phyloP scores from a whole-genome alignment of 129 eudicot species.

The Lactuca sativa region DNA sequence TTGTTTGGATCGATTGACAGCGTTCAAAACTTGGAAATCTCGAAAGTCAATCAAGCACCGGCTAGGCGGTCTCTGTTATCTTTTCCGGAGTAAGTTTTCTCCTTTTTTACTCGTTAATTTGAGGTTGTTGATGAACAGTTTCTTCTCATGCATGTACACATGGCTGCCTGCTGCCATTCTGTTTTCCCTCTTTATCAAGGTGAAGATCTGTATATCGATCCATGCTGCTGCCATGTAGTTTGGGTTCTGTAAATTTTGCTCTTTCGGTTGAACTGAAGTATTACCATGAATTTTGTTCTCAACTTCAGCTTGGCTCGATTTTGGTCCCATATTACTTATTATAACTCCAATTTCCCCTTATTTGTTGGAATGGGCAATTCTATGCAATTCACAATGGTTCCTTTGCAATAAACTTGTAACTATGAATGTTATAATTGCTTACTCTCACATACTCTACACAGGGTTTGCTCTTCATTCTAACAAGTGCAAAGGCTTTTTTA shows the following conservation, averaged over 20 bases:
- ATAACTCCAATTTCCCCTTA: background rate
- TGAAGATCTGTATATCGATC: constrained; percentile 14
- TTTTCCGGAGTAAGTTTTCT: constrained; percentile 37
- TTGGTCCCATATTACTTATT: constrained; percentile 5
- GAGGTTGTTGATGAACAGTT: background rate
- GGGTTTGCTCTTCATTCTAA: background rate
- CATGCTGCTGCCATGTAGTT: constrained; percentile 5
- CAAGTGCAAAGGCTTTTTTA: background rate
- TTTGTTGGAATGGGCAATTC: background rate
- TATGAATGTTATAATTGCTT: background rate
- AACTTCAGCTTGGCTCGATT: constrained; percentile 6
- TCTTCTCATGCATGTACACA: constrained; percentile 4
- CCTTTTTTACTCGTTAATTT: constrained; percentile 7
- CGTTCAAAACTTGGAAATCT: constrained; percentile 20
- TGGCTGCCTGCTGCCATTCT: background rate
- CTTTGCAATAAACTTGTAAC: background rate
- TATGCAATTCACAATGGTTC: background rate
- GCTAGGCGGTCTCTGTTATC: constrained; percentile 48
- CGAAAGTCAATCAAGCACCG: constrained; percentile 29
- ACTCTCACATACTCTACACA: background rate
- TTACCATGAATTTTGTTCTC: background rate
- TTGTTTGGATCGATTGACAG: constrained; percentile 33
- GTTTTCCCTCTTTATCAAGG: constrained; percentile 8
- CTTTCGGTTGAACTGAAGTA: background rate
- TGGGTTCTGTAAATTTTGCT: background rate